Base-by-base conservation (phyloP, 306 rosid species). In the Pterocarpus macrocarpus region DNA sequence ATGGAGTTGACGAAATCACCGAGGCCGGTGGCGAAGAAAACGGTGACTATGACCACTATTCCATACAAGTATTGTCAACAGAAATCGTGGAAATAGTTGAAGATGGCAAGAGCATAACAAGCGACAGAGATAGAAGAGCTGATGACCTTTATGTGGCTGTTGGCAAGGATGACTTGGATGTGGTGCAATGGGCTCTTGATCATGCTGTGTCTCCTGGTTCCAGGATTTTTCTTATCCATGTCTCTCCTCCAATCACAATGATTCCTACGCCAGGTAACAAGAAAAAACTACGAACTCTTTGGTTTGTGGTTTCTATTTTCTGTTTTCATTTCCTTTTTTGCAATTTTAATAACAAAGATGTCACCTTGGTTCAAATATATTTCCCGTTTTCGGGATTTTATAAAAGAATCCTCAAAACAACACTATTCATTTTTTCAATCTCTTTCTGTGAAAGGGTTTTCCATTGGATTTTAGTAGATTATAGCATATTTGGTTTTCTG, bases 241-340 rank as follows among this genome's bases (percentile, higher is more conserved):
- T 94, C 39, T 90, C 87, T 77, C 86, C 94, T 71, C 89, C 94
- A 0, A 69, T 92, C 72, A 89, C 95, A 47, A 77, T 69, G 83
- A 85, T 92, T 75, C 91, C 90, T 53, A 91, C 97, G 4, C 97
- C 97, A 71, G 97, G 98, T 91, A 89, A 78, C 8, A 70, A 5
- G 14, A 12, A 10, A 3, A 15, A 47, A 11, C 8, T 8, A 2
- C 5, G 8, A 1, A 2, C 49, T 43, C 1, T 8, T 43, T 43
- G 49, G 49, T 8, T 43, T 43, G 49, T 2, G 9, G 5, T 43
- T 49, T 49, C 56, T 39, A 9, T 43, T 43, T 43, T 43, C 47
- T 43, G 43, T 45, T 45, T 45, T 6, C 5, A 1, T 4, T 9
- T 10, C 5, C 1, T 50, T 11, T 50, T 50, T 50, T 50, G 2